Evolutionary conservation across 176 grass and related monocot genomes (phyloP), one percentile per base, ranked within the genome.

Genomic region (Musa schizocarpa): DNA sequence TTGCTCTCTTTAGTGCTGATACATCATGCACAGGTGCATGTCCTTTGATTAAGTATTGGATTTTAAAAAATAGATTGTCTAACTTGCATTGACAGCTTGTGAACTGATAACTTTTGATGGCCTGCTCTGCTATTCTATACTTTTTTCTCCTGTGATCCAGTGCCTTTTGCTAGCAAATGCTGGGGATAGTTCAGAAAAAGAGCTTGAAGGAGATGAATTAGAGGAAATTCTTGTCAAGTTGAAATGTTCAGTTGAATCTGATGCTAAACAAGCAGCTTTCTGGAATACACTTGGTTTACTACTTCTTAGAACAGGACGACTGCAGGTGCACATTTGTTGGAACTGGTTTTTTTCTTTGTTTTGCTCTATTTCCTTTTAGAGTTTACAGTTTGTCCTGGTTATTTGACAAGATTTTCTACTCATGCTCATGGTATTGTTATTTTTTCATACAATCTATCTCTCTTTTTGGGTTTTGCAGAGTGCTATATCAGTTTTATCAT

Each of bases 201-300:
- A 99, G 69, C 84, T 99, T 81, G 88, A 87, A 81, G 52, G 64
- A 63, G 74, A 81, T 63, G 95, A 99, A 64, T 70, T 99, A 63
- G 86, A 85, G 85, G 95, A 91, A 74, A 94, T 99, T 22, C 88
- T 99, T 82, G 61, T 74, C 52, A 99, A 91, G 62, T 75, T 99
- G 84, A 92, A 93, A 68, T 83, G 65, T 83, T 99, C 88, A 24
- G 80, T 99, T 73, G 83, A 99, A 81, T 88, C 83, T 69, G 95
- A 99, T 86, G 79, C 81, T 26, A 99, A 85, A 76, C 95, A 94
- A 49, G 95, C 95, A 80, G 86, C 95, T 86, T 90, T 98, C 83
- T 98, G 95, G 95, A 98, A 93, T 84, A 89, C 85, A 65, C 86
- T 99, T 55, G 95, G 95, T 72, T 75, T 88, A 83, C 87, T 99